Evolutionary conservation across 2,329 filamentous ascomycete species (phyloP), one percentile per base, ranked within the genome.

Genomic region (Aspergillus fructus): DNA sequence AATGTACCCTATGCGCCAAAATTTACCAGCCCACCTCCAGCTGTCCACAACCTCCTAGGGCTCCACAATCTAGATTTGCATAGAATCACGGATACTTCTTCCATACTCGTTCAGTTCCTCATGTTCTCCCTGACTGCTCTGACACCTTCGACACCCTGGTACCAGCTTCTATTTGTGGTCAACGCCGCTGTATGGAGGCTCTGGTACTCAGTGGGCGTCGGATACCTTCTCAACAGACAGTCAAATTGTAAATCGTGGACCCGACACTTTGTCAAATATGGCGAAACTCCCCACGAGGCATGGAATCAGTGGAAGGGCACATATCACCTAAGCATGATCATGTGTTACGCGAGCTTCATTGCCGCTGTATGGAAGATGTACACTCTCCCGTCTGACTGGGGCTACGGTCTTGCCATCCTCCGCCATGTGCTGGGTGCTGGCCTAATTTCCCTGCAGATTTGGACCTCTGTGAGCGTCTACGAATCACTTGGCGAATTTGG

Each of bases 241-340:
- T 97, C 93, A 19, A 88, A 89, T 68, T 86, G 88, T 75, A 97
- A 97, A 78, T 87, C 89, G 74, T 97, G 94, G 91, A 97, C 93
- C 15, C 87, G 94, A 24, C 94, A 99, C 78, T 99, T 97, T 71
- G 85, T 99, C 76, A 99, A 99, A 74, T 97, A 89, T 68, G 94
- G 94, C 60, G 94, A 97, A 73, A 92, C 85, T 60, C 88, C 88
- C 3, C 88, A 89, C 60, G 94, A 97, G 75, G 93, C 93, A 4
- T 99, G 94, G 94, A 87, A 89, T 56, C 93, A 99, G 73, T 99
- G 94, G 94, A 97, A 97, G 76, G 91, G 89, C 33, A 86, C 96
- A 68, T 97, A 97, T 69, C 91, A 99, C 71, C 81, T 97, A 64
- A 96, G 91, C 75, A 93, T 93, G 84, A 86, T 87, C 56, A 87